phyloP scores from a whole-genome alignment of 2,329 filamentous ascomycete species.

The Trichothecium sympodiale region DNA sequence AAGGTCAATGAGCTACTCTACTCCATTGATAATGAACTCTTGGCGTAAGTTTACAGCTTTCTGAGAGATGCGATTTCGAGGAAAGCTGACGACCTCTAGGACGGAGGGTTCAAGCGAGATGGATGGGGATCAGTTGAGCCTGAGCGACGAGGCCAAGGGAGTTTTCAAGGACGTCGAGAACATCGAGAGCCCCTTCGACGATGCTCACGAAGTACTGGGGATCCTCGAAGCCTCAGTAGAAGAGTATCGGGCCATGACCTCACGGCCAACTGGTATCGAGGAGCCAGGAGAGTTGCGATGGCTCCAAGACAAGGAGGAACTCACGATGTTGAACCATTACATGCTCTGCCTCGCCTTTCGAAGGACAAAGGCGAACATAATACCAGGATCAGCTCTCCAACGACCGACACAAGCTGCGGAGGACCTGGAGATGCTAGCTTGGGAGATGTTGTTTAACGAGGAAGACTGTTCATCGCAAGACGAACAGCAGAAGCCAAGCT shows the following conservation, averaged over 20 bases:
- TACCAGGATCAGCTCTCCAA: conserved; percentile 7
- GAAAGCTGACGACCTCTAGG: too few species aligned
- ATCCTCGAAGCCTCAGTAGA: not conserved
- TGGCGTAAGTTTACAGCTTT: too few species aligned
- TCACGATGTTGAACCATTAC: conserved; percentile 16
- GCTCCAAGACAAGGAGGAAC: conserved; percentile 19
- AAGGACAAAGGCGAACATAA: conserved; percentile 3
- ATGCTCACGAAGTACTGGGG: too few species aligned
- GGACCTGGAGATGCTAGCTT: conserved; percentile 20
- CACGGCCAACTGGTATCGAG: conserved; percentile 8
- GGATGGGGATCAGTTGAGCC: too few species aligned
- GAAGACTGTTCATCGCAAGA: too few species aligned
- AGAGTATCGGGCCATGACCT: not conserved
- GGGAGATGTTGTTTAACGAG: conserved; percentile 19
- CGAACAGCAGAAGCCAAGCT: conserved; percentile 12
- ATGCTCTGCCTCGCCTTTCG: conserved; percentile 1
- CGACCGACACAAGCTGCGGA: conserved; percentile 11
- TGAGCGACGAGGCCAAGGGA: too few species aligned
- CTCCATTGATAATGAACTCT: too few species aligned
- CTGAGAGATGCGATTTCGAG: too few species aligned
- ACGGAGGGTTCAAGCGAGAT: too few species aligned
- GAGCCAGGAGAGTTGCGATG: conserved; percentile 19
- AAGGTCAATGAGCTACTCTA: too few species aligned
- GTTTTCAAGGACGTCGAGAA: too few species aligned
- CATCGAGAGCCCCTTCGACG: too few species aligned